These are phyloP conservation scores for Hypericum perforatum DNA, from an alignment of 345 rosid species.

Conservation along the genomic window DNA sequence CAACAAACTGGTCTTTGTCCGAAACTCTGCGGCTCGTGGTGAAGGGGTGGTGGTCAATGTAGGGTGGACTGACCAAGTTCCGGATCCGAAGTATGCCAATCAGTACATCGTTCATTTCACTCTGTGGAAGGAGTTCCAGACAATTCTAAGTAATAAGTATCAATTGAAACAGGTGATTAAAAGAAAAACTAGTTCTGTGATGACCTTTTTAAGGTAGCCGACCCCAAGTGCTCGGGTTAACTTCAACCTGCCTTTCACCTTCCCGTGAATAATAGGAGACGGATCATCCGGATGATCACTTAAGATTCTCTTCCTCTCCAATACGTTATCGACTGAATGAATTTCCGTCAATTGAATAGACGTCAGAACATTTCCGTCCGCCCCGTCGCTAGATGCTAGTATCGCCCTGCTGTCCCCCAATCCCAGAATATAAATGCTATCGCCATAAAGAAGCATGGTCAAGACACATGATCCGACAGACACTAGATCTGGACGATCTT, in stretches of 20 bases:
- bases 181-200: neutral
- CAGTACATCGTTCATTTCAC: slow-evolving; percentile 70
- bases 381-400: slow-evolving; percentile 48
- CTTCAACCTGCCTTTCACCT: slow-evolving; percentile 86
- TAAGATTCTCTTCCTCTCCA: slow-evolving; percentile 49
- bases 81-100: slow-evolving; percentile 91
- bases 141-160: neutral
- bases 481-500: slow-evolving; percentile 90
- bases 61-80: slow-evolving; percentile 86
- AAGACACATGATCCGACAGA: slow-evolving; percentile 91
- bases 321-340: slow-evolving; percentile 82
- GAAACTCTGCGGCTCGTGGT: slow-evolving; percentile 57
- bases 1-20: slow-evolving; percentile 69
- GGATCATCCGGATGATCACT: slow-evolving; percentile 88
- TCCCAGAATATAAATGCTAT: slow-evolving; percentile 60
- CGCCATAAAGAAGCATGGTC: slow-evolving; percentile 68
- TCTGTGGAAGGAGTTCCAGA: slow-evolving; percentile 28
- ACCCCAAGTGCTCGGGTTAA: slow-evolving; percentile 95
- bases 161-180: neutral
- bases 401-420: slow-evolving; percentile 96
- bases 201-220: slow-evolving; percentile 86
- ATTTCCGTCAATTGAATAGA: slow-evolving; percentile 79
- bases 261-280: slow-evolving; percentile 48
- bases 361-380: slow-evolving; percentile 29
- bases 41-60: slow-evolving; percentile 71